Evolutionary conservation across 2,329 filamentous ascomycete species (phyloP).

Genomic region (Fusarium floridanum): DNA sequence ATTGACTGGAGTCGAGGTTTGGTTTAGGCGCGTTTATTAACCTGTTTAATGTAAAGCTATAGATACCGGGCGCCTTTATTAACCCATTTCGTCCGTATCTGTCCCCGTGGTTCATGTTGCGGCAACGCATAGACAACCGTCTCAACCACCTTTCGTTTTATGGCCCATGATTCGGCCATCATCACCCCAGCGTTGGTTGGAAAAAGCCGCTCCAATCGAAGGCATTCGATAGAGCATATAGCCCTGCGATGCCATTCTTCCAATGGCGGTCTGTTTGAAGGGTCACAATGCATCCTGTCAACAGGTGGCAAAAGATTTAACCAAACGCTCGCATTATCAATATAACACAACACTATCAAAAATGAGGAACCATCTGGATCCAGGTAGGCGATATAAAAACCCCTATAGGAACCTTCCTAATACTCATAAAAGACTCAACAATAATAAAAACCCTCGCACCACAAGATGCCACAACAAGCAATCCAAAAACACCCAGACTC

Average conservation of each 20-base stretch:
- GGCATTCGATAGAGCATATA: background rate
- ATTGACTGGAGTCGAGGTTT: background rate
- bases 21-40: background rate
- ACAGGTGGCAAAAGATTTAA: background rate
- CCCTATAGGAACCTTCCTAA: constrained; percentile 11
- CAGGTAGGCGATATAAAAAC: constrained; percentile 5
- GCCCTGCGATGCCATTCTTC: too few relatives aligned
- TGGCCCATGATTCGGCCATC: background rate
- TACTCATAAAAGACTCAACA: background rate
- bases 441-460: constrained; percentile 1
- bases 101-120: background rate
- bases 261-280: too few relatives aligned
- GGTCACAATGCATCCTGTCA: background rate
- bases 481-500: background rate
- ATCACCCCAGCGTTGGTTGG: background rate
- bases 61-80: background rate
- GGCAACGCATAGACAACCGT: background rate
- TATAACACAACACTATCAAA: background rate
- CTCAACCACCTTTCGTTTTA: fast-evolving
- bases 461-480: background rate
- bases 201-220: background rate
- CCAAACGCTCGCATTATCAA: background rate
- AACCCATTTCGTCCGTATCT: background rate
- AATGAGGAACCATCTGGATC: constrained; percentile 16
- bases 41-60: background rate